Conservation (phyloP, 1,284 basidiomycete species). For the Wallemia hederae region DNA sequence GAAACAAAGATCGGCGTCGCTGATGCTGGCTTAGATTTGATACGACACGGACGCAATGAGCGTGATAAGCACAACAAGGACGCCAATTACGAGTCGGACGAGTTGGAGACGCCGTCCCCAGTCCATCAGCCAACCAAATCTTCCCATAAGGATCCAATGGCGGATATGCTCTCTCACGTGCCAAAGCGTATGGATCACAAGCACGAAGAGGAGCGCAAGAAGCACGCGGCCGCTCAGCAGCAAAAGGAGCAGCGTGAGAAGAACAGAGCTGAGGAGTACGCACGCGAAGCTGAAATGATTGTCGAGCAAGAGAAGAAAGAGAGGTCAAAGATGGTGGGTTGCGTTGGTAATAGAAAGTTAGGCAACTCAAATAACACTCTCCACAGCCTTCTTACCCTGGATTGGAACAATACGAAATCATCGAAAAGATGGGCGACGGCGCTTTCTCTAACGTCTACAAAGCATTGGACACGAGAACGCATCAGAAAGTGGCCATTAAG, state of each 20-base stretch:
- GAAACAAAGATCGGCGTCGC: neutral
- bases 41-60: neutral
- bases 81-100: neutral
- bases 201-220: neutral
- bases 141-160: neutral
- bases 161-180: neutral
- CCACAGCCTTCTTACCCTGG: constrained; percentile 19
- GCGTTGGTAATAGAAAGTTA: constrained; percentile 14
- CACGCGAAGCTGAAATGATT: constrained; percentile 37
- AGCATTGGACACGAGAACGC: constrained; percentile 45
- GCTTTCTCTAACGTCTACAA: constrained; percentile 98
- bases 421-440: constrained; percentile 91
- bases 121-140: neutral
- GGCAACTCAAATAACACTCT: neutral
- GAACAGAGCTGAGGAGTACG: constrained; percentile 13
- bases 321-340: constrained; percentile 44
- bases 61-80: neutral
- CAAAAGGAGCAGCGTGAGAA: constrained; percentile 1
- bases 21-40: neutral
- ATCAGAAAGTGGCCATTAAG: constrained; percentile 76
- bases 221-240: neutral
- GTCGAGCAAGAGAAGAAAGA: constrained; percentile 46
- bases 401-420: constrained; percentile 46
- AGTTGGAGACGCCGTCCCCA: neutral
- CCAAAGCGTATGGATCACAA: neutral